Evolutionary conservation across 352 stramenopile genomes (phyloP).

Genomic region (Phytopythium helicoides): DNA sequence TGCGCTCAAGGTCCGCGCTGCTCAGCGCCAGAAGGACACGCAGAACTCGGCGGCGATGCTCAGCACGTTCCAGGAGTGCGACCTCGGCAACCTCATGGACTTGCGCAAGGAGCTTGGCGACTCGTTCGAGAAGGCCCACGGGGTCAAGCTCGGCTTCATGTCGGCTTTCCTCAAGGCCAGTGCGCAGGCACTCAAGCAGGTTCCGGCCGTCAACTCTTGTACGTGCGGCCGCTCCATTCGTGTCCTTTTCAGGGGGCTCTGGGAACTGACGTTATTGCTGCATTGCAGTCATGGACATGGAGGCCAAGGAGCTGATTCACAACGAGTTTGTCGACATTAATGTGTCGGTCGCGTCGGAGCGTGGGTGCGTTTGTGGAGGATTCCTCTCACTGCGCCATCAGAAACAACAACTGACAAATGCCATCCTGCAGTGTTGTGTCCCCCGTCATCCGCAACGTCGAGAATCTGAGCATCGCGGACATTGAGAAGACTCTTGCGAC

Average conservation of each 20-base stretch:
- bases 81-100: slow-evolving; percentile 96
- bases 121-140: slow-evolving; percentile 96
- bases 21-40: slow-evolving; percentile 96
- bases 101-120: slow-evolving; percentile 90
- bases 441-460: slow-evolving; percentile 97
- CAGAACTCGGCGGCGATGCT: slow-evolving; percentile 98
- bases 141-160: slow-evolving; percentile 99
- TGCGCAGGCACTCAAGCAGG: slow-evolving; percentile 88
- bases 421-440: slow-evolving; percentile 90
- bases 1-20: slow-evolving; percentile 93
- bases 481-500: slow-evolving; percentile 95
- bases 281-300: slow-evolving; percentile 94
- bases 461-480: slow-evolving; percentile 95
- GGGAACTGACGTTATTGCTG: slow-evolving; percentile 9
- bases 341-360: slow-evolving; percentile 95
- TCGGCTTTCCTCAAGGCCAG: slow-evolving; percentile 97
- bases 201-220: slow-evolving; percentile 97
- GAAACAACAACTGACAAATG: not conserved
- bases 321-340: slow-evolving; percentile 99
- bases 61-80: slow-evolving; percentile 99
- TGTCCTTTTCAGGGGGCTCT: not conserved
- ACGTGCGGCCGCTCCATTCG: slow-evolving; percentile 15
- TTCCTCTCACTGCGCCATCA: not conserved
- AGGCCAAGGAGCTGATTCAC: slow-evolving; percentile 98
- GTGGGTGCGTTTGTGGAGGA: slow-evolving; percentile 45